phyloP scores from a whole-genome alignment of 2,329 filamentous ascomycete species.

The Sclerotinia spermophila region DNA sequence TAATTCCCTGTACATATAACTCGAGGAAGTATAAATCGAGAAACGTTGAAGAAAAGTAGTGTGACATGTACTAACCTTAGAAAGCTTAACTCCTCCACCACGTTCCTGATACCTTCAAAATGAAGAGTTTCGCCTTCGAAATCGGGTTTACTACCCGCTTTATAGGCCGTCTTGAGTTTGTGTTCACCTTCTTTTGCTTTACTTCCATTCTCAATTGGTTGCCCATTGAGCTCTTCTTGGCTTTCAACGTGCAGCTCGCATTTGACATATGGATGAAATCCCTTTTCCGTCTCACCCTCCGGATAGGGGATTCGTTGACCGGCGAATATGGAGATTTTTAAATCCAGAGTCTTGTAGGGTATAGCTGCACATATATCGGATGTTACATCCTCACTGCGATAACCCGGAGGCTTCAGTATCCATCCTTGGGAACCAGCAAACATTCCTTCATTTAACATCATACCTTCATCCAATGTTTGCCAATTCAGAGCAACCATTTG shows the following conservation, averaged over 20 bases:
- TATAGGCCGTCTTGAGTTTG: constrained; percentile 56
- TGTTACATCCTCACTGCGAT: constrained; percentile 45
- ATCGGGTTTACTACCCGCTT: constrained; percentile 58
- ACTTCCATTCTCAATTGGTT: constrained; percentile 43
- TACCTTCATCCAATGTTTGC: constrained; percentile 85
- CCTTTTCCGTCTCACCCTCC: constrained; percentile 43
- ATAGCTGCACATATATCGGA: constrained; percentile 34
- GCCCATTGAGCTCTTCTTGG: constrained; percentile 38
- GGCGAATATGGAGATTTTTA: constrained; percentile 70
- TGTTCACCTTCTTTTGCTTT: constrained; percentile 54
- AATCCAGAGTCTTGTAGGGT: constrained; percentile 54
- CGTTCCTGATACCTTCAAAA: constrained; percentile 54
- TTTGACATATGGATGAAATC: constrained; percentile 71
- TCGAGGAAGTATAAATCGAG: background rate
- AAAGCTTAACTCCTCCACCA: constrained; percentile 69
- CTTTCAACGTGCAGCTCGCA: constrained; percentile 79
- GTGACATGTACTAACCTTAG: constrained; percentile 54
- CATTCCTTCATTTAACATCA: constrained; percentile 96
- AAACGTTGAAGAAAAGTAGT: constrained; percentile 16
- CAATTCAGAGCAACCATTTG: constrained; percentile 93
- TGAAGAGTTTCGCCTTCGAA: constrained; percentile 56
- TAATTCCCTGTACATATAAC: background rate
- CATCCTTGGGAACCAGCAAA: constrained; percentile 78
- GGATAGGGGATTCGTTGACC: constrained; percentile 73
- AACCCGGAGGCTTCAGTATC: constrained; percentile 78